A percentile compares a stretch with the other conserved stretches of the same genome.
phyloP scores from a whole-genome alignment of 176 grass and related monocot genomes.

The Cenchrus americanus region DNA sequence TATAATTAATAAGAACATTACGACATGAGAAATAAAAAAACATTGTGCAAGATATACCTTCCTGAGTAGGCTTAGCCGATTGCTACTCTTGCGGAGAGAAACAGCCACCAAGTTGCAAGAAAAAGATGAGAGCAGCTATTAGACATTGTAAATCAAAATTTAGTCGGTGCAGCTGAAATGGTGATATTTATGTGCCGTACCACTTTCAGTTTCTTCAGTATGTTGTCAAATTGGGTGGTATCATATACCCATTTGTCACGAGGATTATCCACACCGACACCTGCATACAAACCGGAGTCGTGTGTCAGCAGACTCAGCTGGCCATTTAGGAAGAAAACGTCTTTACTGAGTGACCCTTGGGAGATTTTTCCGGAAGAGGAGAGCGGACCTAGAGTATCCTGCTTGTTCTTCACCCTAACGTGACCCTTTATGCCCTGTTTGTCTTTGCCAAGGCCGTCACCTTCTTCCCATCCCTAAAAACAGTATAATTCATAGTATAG shows the following conservation, averaged over 20 bases:
- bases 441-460: constrained; percentile 98
- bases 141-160: constrained; percentile 20
- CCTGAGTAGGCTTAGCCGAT: constrained; percentile 57
- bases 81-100: constrained; percentile 55
- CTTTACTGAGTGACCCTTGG: neutral
- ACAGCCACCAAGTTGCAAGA: neutral
- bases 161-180: constrained; percentile 11
- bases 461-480: constrained; percentile 93
- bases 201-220: constrained; percentile 98
- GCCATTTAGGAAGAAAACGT: neutral
- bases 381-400: constrained; percentile 71
- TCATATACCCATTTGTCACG: constrained; percentile 90
- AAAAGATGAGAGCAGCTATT: constrained; percentile 9
- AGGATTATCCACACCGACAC: constrained; percentile 80
- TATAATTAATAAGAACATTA: constrained; percentile 15
- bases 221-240: constrained; percentile 91
- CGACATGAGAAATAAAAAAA: constrained; percentile 11
- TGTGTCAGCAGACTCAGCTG: neutral
- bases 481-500: neutral
- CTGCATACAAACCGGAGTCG: constrained; percentile 33
- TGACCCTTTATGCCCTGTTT: constrained; percentile 95
- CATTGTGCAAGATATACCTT: constrained; percentile 58
- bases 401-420: constrained; percentile 96
- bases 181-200: constrained; percentile 27
- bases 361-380: neutral